These are phyloP conservation scores for Fraxinus ornus DNA, from an alignment of 305 asterid species.

Conservation along the genomic window DNA sequence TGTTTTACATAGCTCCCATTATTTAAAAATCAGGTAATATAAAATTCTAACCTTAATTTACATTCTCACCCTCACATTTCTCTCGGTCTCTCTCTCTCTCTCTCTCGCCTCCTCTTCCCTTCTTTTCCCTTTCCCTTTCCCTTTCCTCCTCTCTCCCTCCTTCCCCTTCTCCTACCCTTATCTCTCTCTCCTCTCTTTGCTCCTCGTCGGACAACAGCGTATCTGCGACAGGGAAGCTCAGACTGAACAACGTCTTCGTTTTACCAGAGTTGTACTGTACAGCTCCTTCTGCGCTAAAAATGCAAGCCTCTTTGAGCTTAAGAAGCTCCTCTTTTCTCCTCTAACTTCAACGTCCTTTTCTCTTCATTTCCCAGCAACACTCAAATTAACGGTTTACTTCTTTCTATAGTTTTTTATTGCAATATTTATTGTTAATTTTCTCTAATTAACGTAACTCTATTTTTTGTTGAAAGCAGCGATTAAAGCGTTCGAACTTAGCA, in stretches of 20 bases:
- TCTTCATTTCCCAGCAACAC: constrained; percentile 34
- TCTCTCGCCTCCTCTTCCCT: no score
- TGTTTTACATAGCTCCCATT: no score
- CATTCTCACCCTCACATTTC: no score
- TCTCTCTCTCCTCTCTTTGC: no score
- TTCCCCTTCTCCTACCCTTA: no score
- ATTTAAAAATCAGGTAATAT: no score
- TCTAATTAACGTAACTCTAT: constrained; percentile 6
- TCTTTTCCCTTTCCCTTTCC: no score
- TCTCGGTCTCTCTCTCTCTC: no score
- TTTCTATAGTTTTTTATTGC: not conserved
- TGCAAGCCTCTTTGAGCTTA: constrained; percentile 69
- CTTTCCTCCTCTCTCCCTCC: no score
- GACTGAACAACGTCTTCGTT: not conserved
- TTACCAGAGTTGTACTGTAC: not conserved
- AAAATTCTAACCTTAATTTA: no score
- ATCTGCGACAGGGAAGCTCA: not conserved
- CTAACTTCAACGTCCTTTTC: constrained; percentile 44
- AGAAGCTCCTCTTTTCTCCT: constrained; percentile 47
- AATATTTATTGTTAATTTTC: not conserved
- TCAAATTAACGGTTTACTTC: constrained; percentile 41
- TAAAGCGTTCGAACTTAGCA: constrained; percentile 38
- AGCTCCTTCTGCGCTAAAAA: constrained; percentile 35
- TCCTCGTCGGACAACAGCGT: not conserved
- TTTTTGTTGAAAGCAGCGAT: constrained; percentile 38